Base-by-base conservation (phyloP, 345 rosid species). In the Citrus reticulata region DNA sequence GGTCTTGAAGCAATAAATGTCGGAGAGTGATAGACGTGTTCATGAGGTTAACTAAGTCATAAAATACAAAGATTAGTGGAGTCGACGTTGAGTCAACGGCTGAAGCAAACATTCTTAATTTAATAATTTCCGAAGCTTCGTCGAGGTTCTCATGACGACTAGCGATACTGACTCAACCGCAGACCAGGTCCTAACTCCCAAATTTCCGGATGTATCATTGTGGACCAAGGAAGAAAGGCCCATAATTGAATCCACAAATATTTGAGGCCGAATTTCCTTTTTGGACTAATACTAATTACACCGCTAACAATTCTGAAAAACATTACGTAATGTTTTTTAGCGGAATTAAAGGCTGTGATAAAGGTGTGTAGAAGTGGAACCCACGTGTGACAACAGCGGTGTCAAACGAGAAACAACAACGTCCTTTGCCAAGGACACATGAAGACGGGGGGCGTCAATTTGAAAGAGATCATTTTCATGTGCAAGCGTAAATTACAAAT, bases 371-470 rank as follows among this genome's bases (percentile, higher is more conserved):
- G 22, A 17, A 17, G 20, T 0, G 58, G 58, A 4, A 54, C 22
- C 6, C 58, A 17, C 22, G 22, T 54, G 7, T 54, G 7, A 54
- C 5, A 17, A 1, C 22, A 54, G 1, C 0, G 22, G 22, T 54
- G 20, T 17, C 2, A 54, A 17, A 7, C 20, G 0, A 8, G 5
- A 13, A 46, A 46, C 5, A 3, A 3, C 51, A 13, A 3, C 0
- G 51, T 13, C 51, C 51, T 46, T 3, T 46, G 51, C 17, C 51
- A 46, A 11, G 4, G 51, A 46, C 51, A 3, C 17, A 46, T 46
- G 17, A 25, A 27, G 46, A 69, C 16, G 59, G 57, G 72, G 9
- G 72, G 10, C 11, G 16, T 7, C 57, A 24, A 24, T 68, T 42
- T 8, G 40, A 37, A 27, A 27, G 61, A 71, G 32, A 34, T 55